These are phyloP conservation scores for Acacia pycnantha DNA, from an alignment of 331 rosid genomes.

Conservation along the genomic window DNA sequence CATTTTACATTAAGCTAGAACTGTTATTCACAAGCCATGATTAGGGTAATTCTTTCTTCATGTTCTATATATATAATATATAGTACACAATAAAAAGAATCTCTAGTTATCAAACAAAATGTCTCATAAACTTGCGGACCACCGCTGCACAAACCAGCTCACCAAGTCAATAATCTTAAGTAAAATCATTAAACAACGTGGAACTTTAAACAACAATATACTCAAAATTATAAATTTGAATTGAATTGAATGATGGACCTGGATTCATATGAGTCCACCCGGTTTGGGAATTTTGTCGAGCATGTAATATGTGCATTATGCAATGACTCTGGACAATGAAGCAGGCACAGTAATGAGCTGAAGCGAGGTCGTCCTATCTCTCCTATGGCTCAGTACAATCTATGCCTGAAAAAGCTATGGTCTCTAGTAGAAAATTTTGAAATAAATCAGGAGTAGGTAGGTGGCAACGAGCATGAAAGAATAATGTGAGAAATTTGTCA, in stretches of 20 bases:
- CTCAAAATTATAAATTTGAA: not conserved
- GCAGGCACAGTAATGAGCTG: not conserved
- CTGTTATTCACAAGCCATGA: too few species aligned
- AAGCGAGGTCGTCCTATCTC: conserved; percentile 15
- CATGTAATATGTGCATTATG: conserved; percentile 1
- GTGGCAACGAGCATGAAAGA: conserved; percentile 19
- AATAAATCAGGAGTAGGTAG: conserved; percentile 12
- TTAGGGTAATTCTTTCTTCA: too few species aligned
- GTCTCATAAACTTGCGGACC: too few species aligned
- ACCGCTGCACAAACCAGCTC: conserved; percentile 49
- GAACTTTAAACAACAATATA: not conserved
- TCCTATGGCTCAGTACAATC: conserved; percentile 10
- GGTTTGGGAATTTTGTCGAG: not conserved
- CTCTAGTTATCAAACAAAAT: too few species aligned
- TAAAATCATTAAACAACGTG: not conserved
- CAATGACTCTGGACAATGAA: not conserved
- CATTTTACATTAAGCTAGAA: too few species aligned
- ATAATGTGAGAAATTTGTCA: conserved; percentile 3
- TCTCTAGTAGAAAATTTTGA: not conserved
- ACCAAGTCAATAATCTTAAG: not conserved
- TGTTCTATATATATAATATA: too few species aligned
- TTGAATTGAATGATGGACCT: not conserved
- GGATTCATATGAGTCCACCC: not conserved
- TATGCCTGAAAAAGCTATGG: not conserved
- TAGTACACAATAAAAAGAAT: too few species aligned